Evolutionary conservation across 176 grass and related monocot genomes (phyloP).

Genomic region (Oryza punctata): DNA sequence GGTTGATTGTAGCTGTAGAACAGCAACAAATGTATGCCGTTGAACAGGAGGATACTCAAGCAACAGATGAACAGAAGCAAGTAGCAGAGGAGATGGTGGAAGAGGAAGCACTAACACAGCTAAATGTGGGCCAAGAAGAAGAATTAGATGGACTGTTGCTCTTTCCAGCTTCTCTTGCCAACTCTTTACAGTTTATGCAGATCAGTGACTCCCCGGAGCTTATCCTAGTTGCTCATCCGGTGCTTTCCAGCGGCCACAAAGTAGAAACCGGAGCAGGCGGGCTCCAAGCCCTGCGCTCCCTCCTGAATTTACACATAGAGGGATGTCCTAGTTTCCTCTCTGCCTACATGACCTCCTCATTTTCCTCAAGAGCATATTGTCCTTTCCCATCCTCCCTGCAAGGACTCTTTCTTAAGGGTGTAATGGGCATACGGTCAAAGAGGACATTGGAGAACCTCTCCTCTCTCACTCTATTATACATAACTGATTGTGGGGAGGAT

Average conservation of each 20-base stretch:
- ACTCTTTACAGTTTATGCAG: not conserved
- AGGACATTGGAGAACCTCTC: no score
- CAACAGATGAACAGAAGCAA: no score
- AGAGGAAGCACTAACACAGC: no score
- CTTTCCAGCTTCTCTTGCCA: not conserved
- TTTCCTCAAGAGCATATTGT: no score
- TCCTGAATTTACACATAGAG: fast-evolving
- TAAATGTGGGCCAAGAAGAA: not conserved
- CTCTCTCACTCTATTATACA: no score
- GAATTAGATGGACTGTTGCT: constrained; percentile 7
- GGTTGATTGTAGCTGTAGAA: not conserved
- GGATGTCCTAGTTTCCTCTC: not conserved
- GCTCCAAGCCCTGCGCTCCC: not conserved
- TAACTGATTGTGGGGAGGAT: no score
- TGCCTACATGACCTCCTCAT: no score
- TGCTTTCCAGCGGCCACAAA: not conserved
- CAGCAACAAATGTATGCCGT: not conserved
- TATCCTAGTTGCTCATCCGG: not conserved
- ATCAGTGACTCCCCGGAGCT: no score
- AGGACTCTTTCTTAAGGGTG: no score
- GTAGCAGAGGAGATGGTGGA: not conserved
- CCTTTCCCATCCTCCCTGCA: not conserved
- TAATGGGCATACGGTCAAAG: no score
- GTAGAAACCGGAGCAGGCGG: not conserved
- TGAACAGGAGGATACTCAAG: not conserved